These are phyloP conservation scores for Diaporthe helianthi DNA, from an alignment of 2,329 filamentous ascomycete species.

Conservation along the genomic window DNA sequence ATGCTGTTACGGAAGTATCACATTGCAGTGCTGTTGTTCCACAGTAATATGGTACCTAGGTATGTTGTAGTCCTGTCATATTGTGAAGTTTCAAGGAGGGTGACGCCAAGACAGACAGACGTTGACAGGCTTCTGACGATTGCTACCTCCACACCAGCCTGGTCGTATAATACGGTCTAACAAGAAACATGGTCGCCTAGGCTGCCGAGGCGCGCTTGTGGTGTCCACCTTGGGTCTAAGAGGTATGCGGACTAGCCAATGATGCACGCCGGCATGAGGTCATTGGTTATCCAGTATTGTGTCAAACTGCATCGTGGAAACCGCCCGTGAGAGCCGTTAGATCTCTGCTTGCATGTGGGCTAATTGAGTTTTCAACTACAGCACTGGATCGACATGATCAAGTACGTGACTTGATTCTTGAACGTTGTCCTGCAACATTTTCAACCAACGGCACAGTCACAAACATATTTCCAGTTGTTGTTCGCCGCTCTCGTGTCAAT, in stretches of 20 bases:
- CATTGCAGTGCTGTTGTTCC: not conserved
- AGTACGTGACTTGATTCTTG: no score
- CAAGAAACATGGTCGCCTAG: not conserved
- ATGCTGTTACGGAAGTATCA: not conserved
- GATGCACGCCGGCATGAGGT: slow-evolving; percentile 2
- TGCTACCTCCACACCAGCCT: not conserved
- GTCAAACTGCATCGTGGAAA: slow-evolving; percentile 12
- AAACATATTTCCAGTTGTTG: not conserved
- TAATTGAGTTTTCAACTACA: not conserved
- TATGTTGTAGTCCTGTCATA: not conserved
- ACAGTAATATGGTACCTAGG: no score
- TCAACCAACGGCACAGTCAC: not conserved
- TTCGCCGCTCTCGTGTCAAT: not conserved
- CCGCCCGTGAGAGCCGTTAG: not conserved
- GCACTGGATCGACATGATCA: no score
- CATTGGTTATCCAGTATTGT: slow-evolving; percentile 9
- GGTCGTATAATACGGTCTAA: not conserved
- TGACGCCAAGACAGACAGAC: not conserved
- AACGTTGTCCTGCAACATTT: not conserved
- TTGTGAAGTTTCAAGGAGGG: not conserved
- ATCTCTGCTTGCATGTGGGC: not conserved
- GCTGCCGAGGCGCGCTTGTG: not conserved
- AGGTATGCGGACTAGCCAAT: not conserved
- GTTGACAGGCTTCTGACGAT: no score
- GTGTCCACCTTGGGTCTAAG: not conserved